Conservation (phyloP, 805 yeast genomes). For the Kluyveromyces dobzhanskii region DNA sequence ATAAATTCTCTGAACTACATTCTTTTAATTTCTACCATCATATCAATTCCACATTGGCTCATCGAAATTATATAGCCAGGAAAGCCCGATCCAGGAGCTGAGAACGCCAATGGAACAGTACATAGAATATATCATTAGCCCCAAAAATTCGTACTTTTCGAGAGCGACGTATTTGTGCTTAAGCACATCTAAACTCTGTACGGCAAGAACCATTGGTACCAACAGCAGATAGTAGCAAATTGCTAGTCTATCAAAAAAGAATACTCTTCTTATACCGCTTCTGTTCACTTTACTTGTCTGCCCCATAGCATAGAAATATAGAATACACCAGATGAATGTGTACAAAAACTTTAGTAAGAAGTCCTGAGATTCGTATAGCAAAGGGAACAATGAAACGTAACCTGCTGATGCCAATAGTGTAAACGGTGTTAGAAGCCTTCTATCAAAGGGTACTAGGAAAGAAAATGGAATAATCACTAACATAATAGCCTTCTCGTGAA, state of each 20-base stretch:
- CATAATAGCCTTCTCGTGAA: constrained; percentile 95
- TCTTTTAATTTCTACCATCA: neutral
- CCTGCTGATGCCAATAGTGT: constrained; percentile 71
- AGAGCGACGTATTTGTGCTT: constrained; percentile 45
- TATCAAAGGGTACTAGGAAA: constrained; percentile 62
- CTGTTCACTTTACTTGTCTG: constrained; percentile 48
- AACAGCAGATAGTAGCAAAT: constrained; percentile 60
- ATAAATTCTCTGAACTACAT: neutral
- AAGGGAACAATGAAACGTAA: constrained; percentile 80
- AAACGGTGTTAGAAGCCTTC: constrained; percentile 63
- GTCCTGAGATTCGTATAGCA: constrained; percentile 72
- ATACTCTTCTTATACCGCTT: constrained; percentile 39
- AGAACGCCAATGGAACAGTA: constrained; percentile 83
- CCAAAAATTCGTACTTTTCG: constrained; percentile 59
- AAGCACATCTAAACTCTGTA: constrained; percentile 45
- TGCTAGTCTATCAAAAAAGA: constrained; percentile 64
- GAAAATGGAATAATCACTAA: constrained; percentile 82
- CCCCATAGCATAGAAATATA: constrained; percentile 63
- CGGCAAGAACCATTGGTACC: constrained; percentile 48
- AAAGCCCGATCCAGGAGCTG: constrained; percentile 79
- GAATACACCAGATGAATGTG: constrained; percentile 79
- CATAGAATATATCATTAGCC: constrained; percentile 74
- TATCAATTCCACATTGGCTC: constrained; percentile 54
- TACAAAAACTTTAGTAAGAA: constrained; percentile 67
- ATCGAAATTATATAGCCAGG: constrained; percentile 82